phyloP scores from a whole-genome alignment of 2,329 filamentous ascomycete species.

The Aspergillus spinulosporus region DNA sequence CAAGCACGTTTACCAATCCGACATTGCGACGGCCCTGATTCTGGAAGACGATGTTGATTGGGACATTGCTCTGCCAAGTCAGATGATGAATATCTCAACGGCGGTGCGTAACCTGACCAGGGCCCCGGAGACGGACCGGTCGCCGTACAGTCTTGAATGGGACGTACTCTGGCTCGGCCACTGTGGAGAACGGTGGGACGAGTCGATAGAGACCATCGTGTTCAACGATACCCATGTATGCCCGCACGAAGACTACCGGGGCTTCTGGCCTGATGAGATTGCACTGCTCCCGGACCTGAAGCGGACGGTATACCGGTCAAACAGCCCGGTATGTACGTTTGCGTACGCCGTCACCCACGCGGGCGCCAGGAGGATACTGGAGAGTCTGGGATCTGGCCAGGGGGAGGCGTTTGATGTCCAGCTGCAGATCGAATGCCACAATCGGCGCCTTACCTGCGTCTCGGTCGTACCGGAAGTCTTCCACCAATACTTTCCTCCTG shows the following conservation, averaged over 20 bases:
- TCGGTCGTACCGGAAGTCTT: conserved; percentile 41
- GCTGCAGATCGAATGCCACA: conserved; percentile 34
- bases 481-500: conserved; percentile 36
- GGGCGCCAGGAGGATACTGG: conserved; percentile 39
- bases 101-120: conserved; percentile 30
- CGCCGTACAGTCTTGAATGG: conserved; percentile 36
- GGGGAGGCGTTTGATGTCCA: conserved; percentile 40
- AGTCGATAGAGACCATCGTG: conserved; percentile 22
- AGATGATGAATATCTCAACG: conserved; percentile 33
- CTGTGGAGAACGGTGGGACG: conserved; percentile 28
- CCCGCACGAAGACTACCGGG: conserved; percentile 22
- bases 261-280: conserved; percentile 19
- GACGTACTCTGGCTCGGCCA: conserved; percentile 44
- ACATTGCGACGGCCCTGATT: conserved; percentile 43
- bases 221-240: conserved; percentile 28
- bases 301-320: conserved; percentile 31
- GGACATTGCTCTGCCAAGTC: conserved; percentile 36
- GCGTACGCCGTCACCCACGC: conserved; percentile 42
- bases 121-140: conserved; percentile 1
- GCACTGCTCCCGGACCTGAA: conserved; percentile 16
- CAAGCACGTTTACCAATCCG: background rate
- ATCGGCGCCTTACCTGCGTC: conserved; percentile 34
- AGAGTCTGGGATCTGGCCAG: conserved; percentile 28
- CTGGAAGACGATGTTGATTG: conserved; percentile 47
- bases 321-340: conserved; percentile 36